Conservation (phyloP, 2,329 filamentous ascomycete genomes). For the Penicillium thymicola region DNA sequence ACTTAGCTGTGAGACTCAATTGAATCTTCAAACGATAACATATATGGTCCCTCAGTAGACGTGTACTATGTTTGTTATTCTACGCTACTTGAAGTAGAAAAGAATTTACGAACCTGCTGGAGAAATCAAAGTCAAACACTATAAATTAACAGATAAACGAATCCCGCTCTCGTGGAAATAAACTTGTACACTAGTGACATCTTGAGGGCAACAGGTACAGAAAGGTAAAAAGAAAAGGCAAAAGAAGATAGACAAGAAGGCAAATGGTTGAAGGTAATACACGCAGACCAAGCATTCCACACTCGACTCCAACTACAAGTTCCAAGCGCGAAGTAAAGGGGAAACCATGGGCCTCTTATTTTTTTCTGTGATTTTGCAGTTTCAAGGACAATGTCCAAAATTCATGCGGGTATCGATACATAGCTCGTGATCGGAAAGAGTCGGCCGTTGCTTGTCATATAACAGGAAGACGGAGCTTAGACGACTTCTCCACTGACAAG, state of each 20-base stretch:
- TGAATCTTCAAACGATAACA: not conserved
- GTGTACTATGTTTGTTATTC: not conserved
- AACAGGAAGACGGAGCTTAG: not conserved
- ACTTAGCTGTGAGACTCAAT: not conserved
- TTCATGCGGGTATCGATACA: conserved; percentile 25
- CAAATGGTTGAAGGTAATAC: not conserved
- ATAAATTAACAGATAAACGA: not conserved
- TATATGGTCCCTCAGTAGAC: not conserved
- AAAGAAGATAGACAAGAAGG: conserved; percentile 4
- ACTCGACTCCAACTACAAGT: not conserved
- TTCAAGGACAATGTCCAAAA: conserved; percentile 1
- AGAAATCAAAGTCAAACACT: not conserved
- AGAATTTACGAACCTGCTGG: not conserved
- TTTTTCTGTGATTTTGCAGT: not conserved
- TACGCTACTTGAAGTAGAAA: not conserved
- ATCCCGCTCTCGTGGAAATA: not conserved
- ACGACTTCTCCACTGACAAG: not conserved
- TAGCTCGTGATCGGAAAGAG: conserved; percentile 18
- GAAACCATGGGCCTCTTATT: not conserved
- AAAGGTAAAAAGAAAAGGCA: not conserved
- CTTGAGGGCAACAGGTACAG: not conserved
- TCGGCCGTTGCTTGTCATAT: conserved; percentile 9
- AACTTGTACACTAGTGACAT: not conserved
- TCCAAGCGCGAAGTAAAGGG: not conserved
- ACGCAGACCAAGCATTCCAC: not conserved